Evolutionary conservation across 2,329 filamentous ascomycete species (phyloP), one percentile per base, ranked within the genome.

Genomic region (Epichloe sylvatica): DNA sequence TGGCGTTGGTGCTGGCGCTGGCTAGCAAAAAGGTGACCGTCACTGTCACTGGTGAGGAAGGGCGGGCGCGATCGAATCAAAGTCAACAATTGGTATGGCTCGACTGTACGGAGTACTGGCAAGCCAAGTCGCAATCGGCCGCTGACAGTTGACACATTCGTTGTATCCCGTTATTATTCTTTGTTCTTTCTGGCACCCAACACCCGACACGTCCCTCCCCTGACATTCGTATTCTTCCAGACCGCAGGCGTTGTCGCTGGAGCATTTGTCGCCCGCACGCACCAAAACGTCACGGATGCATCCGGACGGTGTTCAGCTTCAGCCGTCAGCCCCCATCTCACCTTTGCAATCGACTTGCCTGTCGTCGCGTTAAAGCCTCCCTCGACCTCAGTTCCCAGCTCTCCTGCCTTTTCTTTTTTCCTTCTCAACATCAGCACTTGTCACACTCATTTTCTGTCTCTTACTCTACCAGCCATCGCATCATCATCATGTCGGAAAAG

Each of bases 401-500:
- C 17, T 19, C 17, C 17, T 19, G 17, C 17, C 17, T 19, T 19
- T 19, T 19, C 17, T 19, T 19, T 19, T 19, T 19, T 19, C 17
- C 17, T 19, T 19, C 17, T 19, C 17, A 19, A 19, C 17, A 19
- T 19, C 17, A 19, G 17, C 17, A 19, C 17, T 19, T 19, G 17
- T 19, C 17, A 12, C 30, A 19, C 33, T 13, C 25, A 7, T 21
- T 41, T 34, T 15, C 11, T 17, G 4, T 5, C 7, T 3, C 19
- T 9, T 15, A 17, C 13, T 37, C 2, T 11, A 17, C 11, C 19
- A 21, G 34, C 3, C 15, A 13, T 17, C 2, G 25, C 13, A 19
- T 30, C 21, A 38, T 9, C 48, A 53, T 25, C 52, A 64, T 64
- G 62, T 57, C 60, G 12, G 57, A 59, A 37, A 63, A 62, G 46